Evolutionary conservation across 2,329 filamentous ascomycete genomes (phyloP), one percentile per base, ranked within the genome.

Genomic region (Didymella pomorum): DNA sequence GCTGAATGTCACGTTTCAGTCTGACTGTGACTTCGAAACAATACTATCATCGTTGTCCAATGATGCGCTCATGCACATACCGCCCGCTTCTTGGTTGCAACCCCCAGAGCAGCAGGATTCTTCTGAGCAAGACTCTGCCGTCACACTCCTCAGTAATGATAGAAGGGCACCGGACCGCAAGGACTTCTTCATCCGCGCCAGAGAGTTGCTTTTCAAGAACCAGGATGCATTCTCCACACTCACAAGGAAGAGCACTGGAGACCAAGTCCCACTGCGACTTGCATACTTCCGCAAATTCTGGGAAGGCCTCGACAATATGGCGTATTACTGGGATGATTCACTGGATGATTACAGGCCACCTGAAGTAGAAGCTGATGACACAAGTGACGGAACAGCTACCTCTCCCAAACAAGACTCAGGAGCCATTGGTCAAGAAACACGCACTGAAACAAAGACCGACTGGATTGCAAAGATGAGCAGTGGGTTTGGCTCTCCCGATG

Each of bases 241-340:
- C 51, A 79, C 80, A 33, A 79, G 84, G 11, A 78, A 82, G 47
- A 79, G 79, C 12, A 76, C 74, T 23, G 76, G 80, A 26, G 80
- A 80, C 4, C 78, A 78, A 14, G 73, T 78, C 52, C 79, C 81
- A 18, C 77, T 84, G 5, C 79, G 83, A 16, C 66, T 88, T 43
- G 81, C 82, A 0, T 82, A 87, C 63, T 81, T 84, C 58, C 79
- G 86, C 51, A 86, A 84, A 55, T 88, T 89, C 71, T 89, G 83
- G 82, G 79, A 81, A 50, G 82, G 80, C 2, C 76, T 89, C 51
- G 84, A 87, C 63, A 81, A 80, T 33, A 80, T 88, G 80, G 79
- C 84, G 16, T 83, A 85, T 62, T 88, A 87, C 67, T 89, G 86
- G 86, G 86, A 89, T 67, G 79, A 78, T 37, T 86, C 82, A 58